phyloP scores from a whole-genome alignment of 768 basidiomycete species.

The Amanita rimosa region DNA sequence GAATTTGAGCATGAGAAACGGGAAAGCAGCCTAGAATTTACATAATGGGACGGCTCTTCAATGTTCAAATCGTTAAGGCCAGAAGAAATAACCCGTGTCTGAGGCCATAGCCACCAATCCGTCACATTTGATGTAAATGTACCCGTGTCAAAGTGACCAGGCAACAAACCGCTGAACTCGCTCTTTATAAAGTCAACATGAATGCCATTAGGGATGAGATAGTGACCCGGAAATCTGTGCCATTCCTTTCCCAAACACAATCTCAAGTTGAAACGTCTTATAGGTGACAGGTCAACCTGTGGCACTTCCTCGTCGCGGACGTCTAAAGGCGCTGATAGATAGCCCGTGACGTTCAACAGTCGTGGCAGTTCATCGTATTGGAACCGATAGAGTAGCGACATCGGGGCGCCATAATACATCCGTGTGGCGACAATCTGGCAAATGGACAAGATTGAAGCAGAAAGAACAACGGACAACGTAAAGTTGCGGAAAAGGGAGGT shows the following conservation, averaged over 20 bases:
- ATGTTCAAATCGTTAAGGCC: slow-evolving; percentile 84
- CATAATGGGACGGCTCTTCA: slow-evolving; percentile 71
- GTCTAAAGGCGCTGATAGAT: slow-evolving; percentile 33
- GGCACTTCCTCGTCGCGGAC: slow-evolving; percentile 30
- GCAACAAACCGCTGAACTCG: slow-evolving; percentile 83
- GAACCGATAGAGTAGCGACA: slow-evolving; percentile 58
- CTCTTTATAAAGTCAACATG: slow-evolving; percentile 85
- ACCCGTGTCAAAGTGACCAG: slow-evolving; percentile 61
- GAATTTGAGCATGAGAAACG: slow-evolving; percentile 2
- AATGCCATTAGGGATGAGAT: slow-evolving; percentile 75
- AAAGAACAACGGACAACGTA: slow-evolving; percentile 60
- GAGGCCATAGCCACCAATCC: slow-evolving; percentile 44
- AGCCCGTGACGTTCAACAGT: slow-evolving; percentile 62
- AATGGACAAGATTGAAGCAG: slow-evolving; percentile 58
- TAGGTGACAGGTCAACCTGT: slow-evolving; percentile 53
- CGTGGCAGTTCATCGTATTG: slow-evolving; percentile 74
- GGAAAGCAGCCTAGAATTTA: slow-evolving; percentile 22
- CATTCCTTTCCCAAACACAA: slow-evolving; percentile 93
- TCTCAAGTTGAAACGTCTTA: slow-evolving; percentile 59
- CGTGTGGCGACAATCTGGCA: slow-evolving; percentile 75
- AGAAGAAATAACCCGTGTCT: slow-evolving; percentile 46
- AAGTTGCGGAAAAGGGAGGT: slow-evolving; percentile 64
- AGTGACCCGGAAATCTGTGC: slow-evolving; percentile 90
- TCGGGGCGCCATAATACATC: slow-evolving; percentile 86
- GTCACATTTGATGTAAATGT: slow-evolving; percentile 13